Evolutionary conservation across 139 green algal genomes (phyloP).

Genomic region (Coelastrella sp.): DNA sequence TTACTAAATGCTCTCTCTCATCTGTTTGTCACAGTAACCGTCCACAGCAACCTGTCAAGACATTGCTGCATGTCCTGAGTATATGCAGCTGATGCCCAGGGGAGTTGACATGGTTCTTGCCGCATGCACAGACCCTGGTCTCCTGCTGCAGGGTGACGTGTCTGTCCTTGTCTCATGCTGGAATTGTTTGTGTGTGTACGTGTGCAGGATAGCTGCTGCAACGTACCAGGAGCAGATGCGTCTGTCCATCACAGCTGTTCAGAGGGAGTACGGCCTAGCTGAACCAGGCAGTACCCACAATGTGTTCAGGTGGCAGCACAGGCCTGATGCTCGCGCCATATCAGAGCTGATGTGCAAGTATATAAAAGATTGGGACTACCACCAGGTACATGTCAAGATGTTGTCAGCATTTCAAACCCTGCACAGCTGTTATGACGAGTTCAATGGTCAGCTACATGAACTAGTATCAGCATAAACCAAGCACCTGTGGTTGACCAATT

Average conservation of each 20-base stretch:
- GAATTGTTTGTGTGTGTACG: not conserved
- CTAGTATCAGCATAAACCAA: too few relatives aligned
- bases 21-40: too few relatives aligned
- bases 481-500: too few relatives aligned
- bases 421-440: too few relatives aligned
- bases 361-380: conserved; percentile 60
- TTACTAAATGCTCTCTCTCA: too few relatives aligned
- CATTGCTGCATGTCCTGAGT: too few relatives aligned
- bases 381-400: conserved; percentile 6
- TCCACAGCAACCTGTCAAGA: too few relatives aligned
- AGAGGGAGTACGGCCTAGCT: conserved; percentile 32
- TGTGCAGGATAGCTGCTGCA: conserved; percentile 42
- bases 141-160: too few relatives aligned
- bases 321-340: conserved; percentile 55
- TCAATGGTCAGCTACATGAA: too few relatives aligned
- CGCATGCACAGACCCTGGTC: too few relatives aligned
- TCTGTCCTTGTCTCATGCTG: not conserved
- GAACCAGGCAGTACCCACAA: conserved; percentile 22
- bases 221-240: conserved; percentile 45
- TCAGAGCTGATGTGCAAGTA: conserved; percentile 49
- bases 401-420: not conserved
- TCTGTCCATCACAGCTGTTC: conserved; percentile 21
- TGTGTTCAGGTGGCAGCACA: conserved; percentile 56
- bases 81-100: too few relatives aligned
- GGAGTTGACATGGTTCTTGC: too few relatives aligned